Base-by-base conservation (phyloP, 2,329 filamentous ascomycete genomes). In the Sporothrix pseudoabietina region DNA sequence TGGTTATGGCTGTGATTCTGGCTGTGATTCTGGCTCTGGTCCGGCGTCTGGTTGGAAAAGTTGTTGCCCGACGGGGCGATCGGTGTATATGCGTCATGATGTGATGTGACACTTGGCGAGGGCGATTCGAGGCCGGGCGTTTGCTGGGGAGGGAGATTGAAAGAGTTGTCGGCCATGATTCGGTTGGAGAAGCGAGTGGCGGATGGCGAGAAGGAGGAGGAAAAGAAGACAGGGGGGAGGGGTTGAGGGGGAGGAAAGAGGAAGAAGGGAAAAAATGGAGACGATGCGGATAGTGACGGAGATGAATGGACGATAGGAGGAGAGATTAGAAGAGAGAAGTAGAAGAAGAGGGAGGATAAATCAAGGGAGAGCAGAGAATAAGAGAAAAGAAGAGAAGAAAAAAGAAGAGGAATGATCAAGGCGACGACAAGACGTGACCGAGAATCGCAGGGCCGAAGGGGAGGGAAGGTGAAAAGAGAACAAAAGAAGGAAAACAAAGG, bases 41-140 rank as follows among this genome's bases (percentile, higher is more conserved):
- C 22, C 49, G 5, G 35, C 41, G n/a, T 22, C 49, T n/a, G 30
- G 30, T 71, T 57, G 35, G 63, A 16, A 39, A 35, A 52, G 41
- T 66, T 44, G 41, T 35, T 41, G 66, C 30, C 26, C 61, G 61
- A 69, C 61, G 61, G 63, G 3, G 61, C 71, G 52, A 72, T 68
- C 16, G 52, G 61, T 30, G 49, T 4, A 54, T 47, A 68, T 41
- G 69, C 39, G 49, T 74, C 69, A 63, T 74, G 70, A 26, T 55
- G 44, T 2, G 70, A 41, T 26, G 52, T 35, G 14, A 68, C 32
- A 26, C 57, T 49, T 10, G 73, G 10, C 32, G 72, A 57, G 9
- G 75, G 75, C 22, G 75, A 74, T 41, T 74, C 74, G 68, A 47
- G 32, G 14, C 74, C 75, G 47, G 74, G 71, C 19, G 72, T 75